Evolutionary conservation across 352 stramenopile genomes (phyloP), one percentile per base, ranked within the genome.

Genomic region (Phytophthora fragariaefolia): DNA sequence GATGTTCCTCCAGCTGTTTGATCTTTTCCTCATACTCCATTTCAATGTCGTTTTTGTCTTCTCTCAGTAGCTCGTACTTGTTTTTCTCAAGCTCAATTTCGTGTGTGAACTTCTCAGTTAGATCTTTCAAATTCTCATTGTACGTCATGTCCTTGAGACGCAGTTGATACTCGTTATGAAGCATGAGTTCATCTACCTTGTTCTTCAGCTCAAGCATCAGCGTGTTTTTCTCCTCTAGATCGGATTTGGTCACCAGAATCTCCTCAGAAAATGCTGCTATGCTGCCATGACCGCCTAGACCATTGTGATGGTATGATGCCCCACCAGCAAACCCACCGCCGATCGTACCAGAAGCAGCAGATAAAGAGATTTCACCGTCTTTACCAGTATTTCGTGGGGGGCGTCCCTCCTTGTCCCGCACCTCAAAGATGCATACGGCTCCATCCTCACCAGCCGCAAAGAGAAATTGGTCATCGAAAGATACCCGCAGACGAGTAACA

Each of bases 61-160:
- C 91, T 54, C 87, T 75, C 23, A 98, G 63, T 24, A 97, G 66
- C 38, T 97, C 86, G 60, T 94, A 97, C 56, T 94, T 95, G 73
- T 93, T 95, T 63, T 97, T 97, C 67, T 97, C 92, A 45, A 93
- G 75, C 59, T 98, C 93, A 36, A 98, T 90, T 74, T 98, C 91
- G 63, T 97, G 91, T 3, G 87, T 96, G 66, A 97, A 98, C 66
- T 97, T 95, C 51, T 98, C 91, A 4, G 85, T 97, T 34, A 97
- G 67, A 59, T 98, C 95, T 67, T 98, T 98, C 26, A 98, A 80
- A 53, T 98, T 96, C 60, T 98, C 95, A 50, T 89, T 91, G 77
- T 98, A 98, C 56, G 94, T 97, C 92, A 98, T 98, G 63, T 98
- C 93, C 58, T 98, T 98, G 15, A 98, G 77, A 10, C 95, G 84